Base-by-base conservation (phyloP, 1,139 yeast species). In the Geotrichum bryndzae region DNA sequence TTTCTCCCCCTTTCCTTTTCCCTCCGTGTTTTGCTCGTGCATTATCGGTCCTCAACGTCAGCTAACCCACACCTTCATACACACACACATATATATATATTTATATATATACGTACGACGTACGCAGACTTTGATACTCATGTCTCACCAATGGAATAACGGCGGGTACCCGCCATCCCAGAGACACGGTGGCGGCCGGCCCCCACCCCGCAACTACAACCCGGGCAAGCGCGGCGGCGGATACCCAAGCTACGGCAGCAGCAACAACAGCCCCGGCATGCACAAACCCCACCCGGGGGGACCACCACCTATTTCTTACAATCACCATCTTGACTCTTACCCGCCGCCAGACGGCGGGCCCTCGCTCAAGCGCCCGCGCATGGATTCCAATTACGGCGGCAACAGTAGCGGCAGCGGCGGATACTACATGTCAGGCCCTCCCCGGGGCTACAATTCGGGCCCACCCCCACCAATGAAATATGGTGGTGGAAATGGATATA, bases 311-410 rank as follows among this genome's bases (percentile, higher is more conserved):
- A 15, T 23, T 46, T 52, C 57, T 5, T 10, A 29, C 23, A 54
- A 51, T 8, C 46, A 55, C 18, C 51, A 55, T 13, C 31, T 41
- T 25, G 56, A 57, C 31, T 57, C 51, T 7, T 54, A 59, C 10
- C 46, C 61, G 11, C 18, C 41, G 22, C n/a, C 53, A 29, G 62
- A 60, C 23, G 63, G 56, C 27, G 59, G 51, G 1, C 60, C 61
- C 6, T 57, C 63, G 25, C 52, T 54, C n/a, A 61, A 61, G 29
- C 58, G 63, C 6, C 57, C 61, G 2, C 35, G 63, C 25, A 48
- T 58, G 51, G 63, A 61, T 48, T n/a, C 38, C 7, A 51, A 52
- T 41, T 50, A 45, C 18, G 45, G 45, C 56, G 45, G 45, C 48
- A 45, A 45, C 18, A 25, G 45, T 51, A 27, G 29, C 18, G n/a